Evolutionary conservation across 768 basidiomycete species (phyloP), one percentile per base, ranked within the genome.

Genomic region (Suillus clintonianus): DNA sequence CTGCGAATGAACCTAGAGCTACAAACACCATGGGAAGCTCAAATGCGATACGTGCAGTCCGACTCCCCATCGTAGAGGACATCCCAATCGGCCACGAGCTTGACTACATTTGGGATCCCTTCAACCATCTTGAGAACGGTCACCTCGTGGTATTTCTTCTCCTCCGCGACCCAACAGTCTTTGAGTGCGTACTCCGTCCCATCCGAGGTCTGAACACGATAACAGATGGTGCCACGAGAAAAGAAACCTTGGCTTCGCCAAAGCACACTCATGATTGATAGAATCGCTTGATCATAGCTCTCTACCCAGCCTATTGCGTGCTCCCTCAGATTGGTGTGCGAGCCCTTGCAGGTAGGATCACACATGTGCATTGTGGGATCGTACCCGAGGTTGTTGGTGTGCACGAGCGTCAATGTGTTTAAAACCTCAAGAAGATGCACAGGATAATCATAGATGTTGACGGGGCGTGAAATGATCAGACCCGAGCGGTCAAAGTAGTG

Each of bases 331-430:
- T 39, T 4, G 14, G 2, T 6, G n/a, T 34, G 54, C 0, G 30
- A 6, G 30, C 36, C 57, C 24, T 59, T 22, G 42, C 37, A 27
- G 37, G 57, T 4, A 39, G 24, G 57, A 19, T 36, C 14, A 5
- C 32, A 34, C 24, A 59, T 59, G 5, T 59, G 57, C 24, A 59
- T 59, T 8, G 39, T 59, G 8, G 57, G 57, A 39, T 59, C 57
- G 11, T 39, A 59, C 14, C 57, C n/a, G 9, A 59, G 57, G 36
- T 1, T 17, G 24, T 10, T 39, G 9, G 37, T 22, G 22, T 59
- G 37, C 19, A 11, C 11, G 30, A 36, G 57, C 24, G 6, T 27
- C 11, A 59, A 59, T 14, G 37, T 27, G 14, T 59, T 27, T 5
- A 59, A 34, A 59, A 59, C 24, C 24, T 42, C 14, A 13, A 59